phyloP scores from a whole-genome alignment of 2,329 filamentous ascomycete species.

The Samsoniella hepiali region DNA sequence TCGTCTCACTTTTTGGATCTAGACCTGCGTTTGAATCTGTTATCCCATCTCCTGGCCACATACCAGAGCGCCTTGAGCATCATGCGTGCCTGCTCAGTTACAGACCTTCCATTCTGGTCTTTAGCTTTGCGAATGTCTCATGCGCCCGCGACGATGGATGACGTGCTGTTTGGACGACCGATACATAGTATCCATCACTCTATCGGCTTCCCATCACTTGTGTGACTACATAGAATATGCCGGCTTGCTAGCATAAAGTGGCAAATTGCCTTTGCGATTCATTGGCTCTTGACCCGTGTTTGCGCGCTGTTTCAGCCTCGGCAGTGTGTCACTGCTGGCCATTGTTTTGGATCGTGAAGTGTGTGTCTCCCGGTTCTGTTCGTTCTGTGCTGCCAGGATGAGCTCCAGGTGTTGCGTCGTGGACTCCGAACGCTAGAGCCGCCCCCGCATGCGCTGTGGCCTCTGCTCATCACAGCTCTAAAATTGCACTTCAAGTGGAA shows the following conservation, averaged over 20 bases:
- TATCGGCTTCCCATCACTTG: background rate
- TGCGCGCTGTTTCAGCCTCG: conserved; percentile 7
- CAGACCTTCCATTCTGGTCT: background rate
- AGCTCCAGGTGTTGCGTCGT: background rate
- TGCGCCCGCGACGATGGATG: too few relatives aligned
- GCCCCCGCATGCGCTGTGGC: conserved; percentile 1
- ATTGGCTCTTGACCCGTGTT: background rate
- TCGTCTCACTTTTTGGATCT: too few relatives aligned
- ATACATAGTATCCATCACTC: too few relatives aligned
- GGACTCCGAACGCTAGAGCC: background rate
- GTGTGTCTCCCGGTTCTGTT: background rate
- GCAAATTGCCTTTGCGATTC: background rate
- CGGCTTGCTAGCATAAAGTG: background rate
- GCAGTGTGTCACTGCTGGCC: background rate
- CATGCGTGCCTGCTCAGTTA: background rate
- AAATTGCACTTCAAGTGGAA: background rate
- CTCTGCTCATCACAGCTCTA: background rate
- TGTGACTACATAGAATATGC: background rate
- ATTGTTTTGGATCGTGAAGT: background rate
- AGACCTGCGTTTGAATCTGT: too few relatives aligned
- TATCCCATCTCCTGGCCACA: background rate
- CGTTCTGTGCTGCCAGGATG: background rate
- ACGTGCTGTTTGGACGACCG: too few relatives aligned
- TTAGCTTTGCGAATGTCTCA: background rate
- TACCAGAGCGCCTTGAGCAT: background rate